phyloP scores from a whole-genome alignment of 139 green algal genomes.

The Coccomyxa sp. region DNA sequence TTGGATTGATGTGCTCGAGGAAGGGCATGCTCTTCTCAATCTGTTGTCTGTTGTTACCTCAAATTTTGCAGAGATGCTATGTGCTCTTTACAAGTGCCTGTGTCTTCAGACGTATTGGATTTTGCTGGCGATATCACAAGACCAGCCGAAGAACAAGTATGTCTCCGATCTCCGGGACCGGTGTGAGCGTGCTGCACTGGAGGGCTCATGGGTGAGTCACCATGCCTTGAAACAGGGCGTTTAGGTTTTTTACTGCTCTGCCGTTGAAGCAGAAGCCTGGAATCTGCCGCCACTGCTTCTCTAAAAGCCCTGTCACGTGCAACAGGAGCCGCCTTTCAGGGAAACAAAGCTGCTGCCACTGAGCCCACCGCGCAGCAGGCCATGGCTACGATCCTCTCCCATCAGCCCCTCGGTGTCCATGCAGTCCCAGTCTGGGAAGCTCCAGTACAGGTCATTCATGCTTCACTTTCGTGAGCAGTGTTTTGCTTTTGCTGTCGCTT shows the following conservation, averaged over 20 bases:
- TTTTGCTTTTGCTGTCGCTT: no score
- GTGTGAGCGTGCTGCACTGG: constrained; percentile 70
- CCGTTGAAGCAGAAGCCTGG: not conserved
- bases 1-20: no score
- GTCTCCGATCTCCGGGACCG: constrained; percentile 42
- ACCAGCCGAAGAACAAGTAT: constrained; percentile 63
- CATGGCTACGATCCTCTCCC: constrained; percentile 4
- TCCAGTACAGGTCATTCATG: not conserved
- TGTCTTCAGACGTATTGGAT: constrained; percentile 81
- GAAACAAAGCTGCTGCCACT: constrained; percentile 54
- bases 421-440: not conserved
- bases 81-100: no score
- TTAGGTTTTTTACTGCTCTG: not conserved
- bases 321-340: constrained; percentile 71
- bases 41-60: no score
- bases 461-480: no score
- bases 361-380: constrained; percentile 24
- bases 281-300: not conserved
- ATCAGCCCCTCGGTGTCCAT: not conserved
- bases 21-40: no score
- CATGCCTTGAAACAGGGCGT: not conserved
- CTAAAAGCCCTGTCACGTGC: not conserved
- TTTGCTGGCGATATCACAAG: constrained; percentile 82
- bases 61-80: no score
- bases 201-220: constrained; percentile 64